A percentile compares a stretch with the other conserved stretches of the same genome.
Evolutionary conservation across 78 protist species (phyloP).

Genomic region (Bodo saltans): DNA sequence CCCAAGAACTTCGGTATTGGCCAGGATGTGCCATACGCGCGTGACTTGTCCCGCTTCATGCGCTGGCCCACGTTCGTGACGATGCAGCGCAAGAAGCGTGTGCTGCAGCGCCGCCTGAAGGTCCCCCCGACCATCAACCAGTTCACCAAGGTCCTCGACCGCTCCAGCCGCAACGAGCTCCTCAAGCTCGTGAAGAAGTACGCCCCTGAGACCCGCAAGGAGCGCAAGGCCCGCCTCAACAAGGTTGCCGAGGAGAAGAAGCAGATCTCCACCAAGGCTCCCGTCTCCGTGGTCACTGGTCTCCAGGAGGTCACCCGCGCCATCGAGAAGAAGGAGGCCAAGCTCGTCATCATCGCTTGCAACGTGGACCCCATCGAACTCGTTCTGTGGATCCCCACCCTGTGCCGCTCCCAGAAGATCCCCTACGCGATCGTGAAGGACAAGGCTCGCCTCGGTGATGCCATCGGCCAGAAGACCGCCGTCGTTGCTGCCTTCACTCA

Average conservation of each 20-base stretch:
- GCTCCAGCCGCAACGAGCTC: slow-evolving; percentile 21
- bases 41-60: slow-evolving; percentile 9
- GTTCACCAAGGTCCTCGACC: background rate
- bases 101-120: slow-evolving; percentile 16
- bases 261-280: no score
- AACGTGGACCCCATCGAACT: slow-evolving; percentile 99
- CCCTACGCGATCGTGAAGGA: slow-evolving; percentile 97
- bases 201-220: slow-evolving; percentile 84
- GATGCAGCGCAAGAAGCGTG: slow-evolving; percentile 2
- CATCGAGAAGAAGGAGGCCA: slow-evolving; percentile 94
- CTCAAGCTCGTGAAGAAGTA: slow-evolving; percentile 87
- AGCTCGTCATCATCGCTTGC: slow-evolving; percentile 97
- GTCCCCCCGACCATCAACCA: slow-evolving; percentile 25
- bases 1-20: slow-evolving; percentile 19
- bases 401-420: slow-evolving; percentile 92
- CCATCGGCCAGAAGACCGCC: slow-evolving; percentile 10
- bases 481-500: background rate
- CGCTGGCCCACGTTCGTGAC: slow-evolving; percentile 18
- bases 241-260: no score
- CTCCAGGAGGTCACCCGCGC: slow-evolving; percentile 89
- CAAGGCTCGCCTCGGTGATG: slow-evolving; percentile 65
- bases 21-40: background rate
- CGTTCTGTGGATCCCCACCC: slow-evolving; percentile 95
- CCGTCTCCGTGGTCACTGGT: no score
- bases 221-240: slow-evolving; percentile 72